Conservation (phyloP, 148 eudicot species). For the Camellia lanceoleosa region DNA sequence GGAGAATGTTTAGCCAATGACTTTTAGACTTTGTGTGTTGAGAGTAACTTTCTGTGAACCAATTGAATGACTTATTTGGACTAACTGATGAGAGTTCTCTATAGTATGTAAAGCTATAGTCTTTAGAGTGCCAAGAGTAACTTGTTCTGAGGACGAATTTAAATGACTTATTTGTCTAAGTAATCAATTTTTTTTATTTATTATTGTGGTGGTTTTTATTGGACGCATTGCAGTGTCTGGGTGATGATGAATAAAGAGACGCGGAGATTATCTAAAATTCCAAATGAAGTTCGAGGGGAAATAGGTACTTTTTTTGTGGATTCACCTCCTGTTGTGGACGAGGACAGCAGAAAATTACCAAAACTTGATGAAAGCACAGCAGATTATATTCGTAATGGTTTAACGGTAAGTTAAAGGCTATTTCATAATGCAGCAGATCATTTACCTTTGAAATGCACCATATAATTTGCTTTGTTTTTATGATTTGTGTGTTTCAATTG, state of each 20-base stretch:
- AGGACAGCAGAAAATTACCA: constrained; percentile 72
- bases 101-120: too few species aligned
- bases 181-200: background rate
- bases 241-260: constrained; percentile 98
- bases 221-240: constrained; percentile 56
- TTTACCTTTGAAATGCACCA: background rate
- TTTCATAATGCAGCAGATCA: background rate
- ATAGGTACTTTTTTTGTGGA: constrained; percentile 67
- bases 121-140: background rate
- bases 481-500: constrained; percentile 12
- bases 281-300: constrained; percentile 89
- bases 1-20: too few species aligned
- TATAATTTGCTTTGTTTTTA: background rate
- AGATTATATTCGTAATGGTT: constrained; percentile 59
- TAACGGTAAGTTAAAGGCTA: constrained; percentile 54
- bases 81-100: too few species aligned
- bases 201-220: constrained; percentile 3
- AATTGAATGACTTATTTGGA: too few species aligned
- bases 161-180: background rate
- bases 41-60: too few species aligned
- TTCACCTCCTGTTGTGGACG: constrained; percentile 76
- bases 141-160: background rate
- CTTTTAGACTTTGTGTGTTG: too few species aligned
- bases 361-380: constrained; percentile 79
- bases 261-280: constrained; percentile 83